Percentiles rank a stretch among this genome's conserved stretches.
Evolutionary conservation across 2,329 filamentous ascomycete genomes (phyloP).

Genomic region (Aspergillus ustus): DNA sequence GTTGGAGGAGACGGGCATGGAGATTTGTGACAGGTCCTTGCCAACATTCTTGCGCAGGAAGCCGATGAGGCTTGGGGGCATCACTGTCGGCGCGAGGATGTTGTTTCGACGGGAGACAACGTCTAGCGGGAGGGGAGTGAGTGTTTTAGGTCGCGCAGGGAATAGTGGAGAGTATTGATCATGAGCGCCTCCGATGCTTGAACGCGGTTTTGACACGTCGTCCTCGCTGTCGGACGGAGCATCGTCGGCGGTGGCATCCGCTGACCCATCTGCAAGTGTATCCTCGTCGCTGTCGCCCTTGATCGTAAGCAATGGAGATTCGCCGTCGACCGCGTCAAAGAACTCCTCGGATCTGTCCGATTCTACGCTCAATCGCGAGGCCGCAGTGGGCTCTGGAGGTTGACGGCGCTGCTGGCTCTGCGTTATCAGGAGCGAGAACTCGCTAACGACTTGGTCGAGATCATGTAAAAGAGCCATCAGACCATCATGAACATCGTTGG

Average conservation of each 20-base stretch:
- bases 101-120: conserved; percentile 68
- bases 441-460: conserved; percentile 78
- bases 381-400: conserved; percentile 57
- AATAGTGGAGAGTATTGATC: conserved; percentile 62
- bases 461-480: conserved; percentile 83
- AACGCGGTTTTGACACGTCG: conserved; percentile 52
- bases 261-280: conserved; percentile 23
- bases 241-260: conserved; percentile 57
- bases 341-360: conserved; percentile 86
- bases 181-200: conserved; percentile 33
- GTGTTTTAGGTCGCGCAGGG: conserved; percentile 73
- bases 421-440: conserved; percentile 77
- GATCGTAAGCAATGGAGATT: conserved; percentile 75
- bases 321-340: conserved; percentile 81
- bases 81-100: conserved; percentile 73
- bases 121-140: conserved; percentile 76
- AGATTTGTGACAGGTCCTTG: conserved; percentile 94
- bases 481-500: conserved; percentile 76
- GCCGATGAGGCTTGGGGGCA: conserved; percentile 88
- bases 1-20: conserved; percentile 96
- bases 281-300: conserved; percentile 70
- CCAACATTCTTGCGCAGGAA: conserved; percentile 97
- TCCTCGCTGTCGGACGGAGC: conserved; percentile 68
- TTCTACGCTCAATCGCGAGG: conserved; percentile 73
- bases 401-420: conserved; percentile 79